Conservation (phyloP, 805 yeast genomes). For the Diddensiella transvaalensis region DNA sequence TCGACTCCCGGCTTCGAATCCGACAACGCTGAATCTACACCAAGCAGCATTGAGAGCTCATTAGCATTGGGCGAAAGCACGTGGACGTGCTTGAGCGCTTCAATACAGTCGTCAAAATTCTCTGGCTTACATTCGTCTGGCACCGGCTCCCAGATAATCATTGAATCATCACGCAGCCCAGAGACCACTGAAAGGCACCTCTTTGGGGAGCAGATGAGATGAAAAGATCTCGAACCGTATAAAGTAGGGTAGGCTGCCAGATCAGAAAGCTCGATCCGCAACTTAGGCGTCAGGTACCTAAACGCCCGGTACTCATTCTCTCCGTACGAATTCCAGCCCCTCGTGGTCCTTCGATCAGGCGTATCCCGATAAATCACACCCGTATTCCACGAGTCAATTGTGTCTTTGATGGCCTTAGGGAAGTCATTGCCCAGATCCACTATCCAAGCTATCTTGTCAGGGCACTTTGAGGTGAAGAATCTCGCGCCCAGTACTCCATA, state of each 20-base stretch:
- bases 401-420: slow-evolving; percentile 45
- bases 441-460: slow-evolving; percentile 52
- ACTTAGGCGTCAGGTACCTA: slow-evolving; percentile 58
- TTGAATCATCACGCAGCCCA: slow-evolving; percentile 16
- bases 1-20: slow-evolving; percentile 47
- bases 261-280: slow-evolving; percentile 56
- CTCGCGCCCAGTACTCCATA: slow-evolving; percentile 75
- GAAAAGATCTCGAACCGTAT: slow-evolving; percentile 48
- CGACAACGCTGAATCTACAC: slow-evolving; percentile 21
- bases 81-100: slow-evolving; percentile 45
- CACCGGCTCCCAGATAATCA: slow-evolving; percentile 78
- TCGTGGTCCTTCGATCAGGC: slow-evolving; percentile 56
- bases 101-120: slow-evolving; percentile 38
- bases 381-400: slow-evolving; percentile 57
- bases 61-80: slow-evolving; percentile 80
- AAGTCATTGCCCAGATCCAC: slow-evolving; percentile 81
- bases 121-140: slow-evolving; percentile 68
- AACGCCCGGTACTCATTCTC: slow-evolving; percentile 59
- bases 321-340: slow-evolving; percentile 77
- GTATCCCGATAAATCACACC: slow-evolving; percentile 56
- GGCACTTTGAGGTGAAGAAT: slow-evolving; percentile 39
- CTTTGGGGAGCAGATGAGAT: slow-evolving; percentile 69
- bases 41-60: slow-evolving; percentile 70
- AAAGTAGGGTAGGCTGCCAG: slow-evolving; percentile 40
- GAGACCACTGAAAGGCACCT: slow-evolving; percentile 51